Evolutionary conservation across 179 eudicot genomes (phyloP), one percentile per base, ranked within the genome.

Genomic region (Silene coronaria): DNA sequence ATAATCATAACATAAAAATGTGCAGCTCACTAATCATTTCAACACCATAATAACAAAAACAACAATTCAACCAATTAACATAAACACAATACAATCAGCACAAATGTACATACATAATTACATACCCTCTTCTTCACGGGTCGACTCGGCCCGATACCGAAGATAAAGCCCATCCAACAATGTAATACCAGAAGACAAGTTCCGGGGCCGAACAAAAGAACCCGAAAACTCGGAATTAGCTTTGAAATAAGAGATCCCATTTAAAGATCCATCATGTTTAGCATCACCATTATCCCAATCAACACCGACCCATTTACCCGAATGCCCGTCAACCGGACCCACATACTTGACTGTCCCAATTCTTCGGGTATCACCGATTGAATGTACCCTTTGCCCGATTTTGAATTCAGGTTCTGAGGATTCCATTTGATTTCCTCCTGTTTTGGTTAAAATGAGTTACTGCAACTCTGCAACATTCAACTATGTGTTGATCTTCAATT

Each of bases 221-320:
- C 83, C 97, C 60, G 99, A 87, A 22, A 80, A 80, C 4, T 74
- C 75, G 0, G 80, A 87, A 23, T 80, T 66, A 13, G 97, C 91
- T 48, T 83, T 75, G 75, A 95, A 95, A 72, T 95, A 95, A 10
- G 85, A 84, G 72, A 88, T 84, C n/a, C 96, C 95, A 74, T 88
- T 92, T 30, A 90, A 19, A 53, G 88, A 87, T 10, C 99, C 99
- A 70, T 95, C 99, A 80, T 95, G 88, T 82, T 92, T 95, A 5
- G 90, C 96, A 42, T 84, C 90, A 5, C 78, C 86, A 76, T 84
- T 84, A 81, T 95, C 97, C 99, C 99, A 95, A 72, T 95, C 96
- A 53, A 95, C 91, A 38, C 99, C 99, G 36, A 90, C 84, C 99
- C 98, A 94, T 2, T 72, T 70, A 17, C 97, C 96, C 13, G 93